Evolutionary conservation across 2,329 filamentous ascomycete species (phyloP), one percentile per base, ranked within the genome.

Genomic region (Neonectria magnoliae): DNA sequence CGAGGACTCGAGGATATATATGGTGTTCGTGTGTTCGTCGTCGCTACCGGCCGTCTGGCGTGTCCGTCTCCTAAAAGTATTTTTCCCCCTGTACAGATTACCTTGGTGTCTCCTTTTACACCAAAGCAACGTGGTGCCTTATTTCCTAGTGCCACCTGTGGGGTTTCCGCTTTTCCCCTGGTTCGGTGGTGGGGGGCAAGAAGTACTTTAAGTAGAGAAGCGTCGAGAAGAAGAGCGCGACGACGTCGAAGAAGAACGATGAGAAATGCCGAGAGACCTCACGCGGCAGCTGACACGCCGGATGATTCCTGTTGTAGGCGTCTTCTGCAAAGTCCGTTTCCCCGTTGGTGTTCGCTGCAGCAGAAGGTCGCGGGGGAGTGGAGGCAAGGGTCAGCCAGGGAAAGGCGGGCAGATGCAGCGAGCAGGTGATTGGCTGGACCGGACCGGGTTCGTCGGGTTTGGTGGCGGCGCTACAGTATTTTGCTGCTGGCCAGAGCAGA

Each of bases 251-350:
- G 10, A 42, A 29, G 18, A 29, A 48, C 25, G 47, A 16, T 20
- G 8, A 2, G 27, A 33, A 14, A 20, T 13, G n/a, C 18, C 10
- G 47, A 41, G 41, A 48, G 44, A 42, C 44, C 22, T 33, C 60
- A 57, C 29, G 41, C n/a, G 41, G 45, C 45, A 62, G 45, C 47
- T 47, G 60, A 58, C 50, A 31, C 27, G 53, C 20, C 31, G 58
- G 50, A 13, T 52, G 36, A 20, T 44, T 51, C 44, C 13, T 27
- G 38, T 55, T 56, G 50, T 18, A 33, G 9, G 50, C 36, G 41
- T 51, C 54, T 48, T 44, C 52, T 29, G 48, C 41, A 33, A 27
- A 59, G 44, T 55, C 60, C 60, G 50, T 63, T 63, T 59, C 48
- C 50, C 44, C 25, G 45, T 29, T 45, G 38, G 47, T 27, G 44